Conservation (phyloP, 1,284 basidiomycete species). For the Fomitopsis pinicola region DNA sequence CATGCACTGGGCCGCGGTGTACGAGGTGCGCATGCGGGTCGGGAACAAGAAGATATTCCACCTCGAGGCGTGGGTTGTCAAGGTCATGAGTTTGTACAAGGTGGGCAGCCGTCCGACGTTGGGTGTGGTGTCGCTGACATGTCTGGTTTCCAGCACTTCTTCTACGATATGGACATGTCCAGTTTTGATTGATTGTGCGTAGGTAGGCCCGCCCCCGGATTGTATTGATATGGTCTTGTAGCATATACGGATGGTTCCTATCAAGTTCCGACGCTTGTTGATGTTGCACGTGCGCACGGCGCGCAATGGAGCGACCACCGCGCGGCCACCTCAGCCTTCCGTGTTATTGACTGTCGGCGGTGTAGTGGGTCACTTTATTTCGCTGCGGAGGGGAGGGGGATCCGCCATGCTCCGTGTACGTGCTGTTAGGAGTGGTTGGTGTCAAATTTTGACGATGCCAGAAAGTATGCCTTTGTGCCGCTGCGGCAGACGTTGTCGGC, state of each 20-base stretch:
- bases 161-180: conserved; percentile 59
- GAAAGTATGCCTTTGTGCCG: background rate
- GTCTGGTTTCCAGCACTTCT: conserved; percentile 39
- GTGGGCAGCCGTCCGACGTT: conserved; percentile 29
- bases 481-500: background rate
- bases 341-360: no score
- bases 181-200: conserved; percentile 45
- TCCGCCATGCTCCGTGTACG: no score
- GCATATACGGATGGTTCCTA: background rate
- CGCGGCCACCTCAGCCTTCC: no score
- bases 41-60: conserved; percentile 96
- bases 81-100: conserved; percentile 79
- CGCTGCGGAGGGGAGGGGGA: no score
- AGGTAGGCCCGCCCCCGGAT: background rate
- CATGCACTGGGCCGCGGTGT: conserved; percentile 96
- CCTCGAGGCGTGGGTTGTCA: conserved; percentile 89
- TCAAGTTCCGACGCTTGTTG: no score
- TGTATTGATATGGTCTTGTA: background rate
- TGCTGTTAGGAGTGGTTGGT: no score
- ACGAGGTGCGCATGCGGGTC: conserved; percentile 86
- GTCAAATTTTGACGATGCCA: no score
- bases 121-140: background rate
- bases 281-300: no score
- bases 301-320: no score
- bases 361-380: no score